Evolutionary conservation across 495 filamentous ascomycete species (phyloP).

Genomic region (Daldinia vernicosa): DNA sequence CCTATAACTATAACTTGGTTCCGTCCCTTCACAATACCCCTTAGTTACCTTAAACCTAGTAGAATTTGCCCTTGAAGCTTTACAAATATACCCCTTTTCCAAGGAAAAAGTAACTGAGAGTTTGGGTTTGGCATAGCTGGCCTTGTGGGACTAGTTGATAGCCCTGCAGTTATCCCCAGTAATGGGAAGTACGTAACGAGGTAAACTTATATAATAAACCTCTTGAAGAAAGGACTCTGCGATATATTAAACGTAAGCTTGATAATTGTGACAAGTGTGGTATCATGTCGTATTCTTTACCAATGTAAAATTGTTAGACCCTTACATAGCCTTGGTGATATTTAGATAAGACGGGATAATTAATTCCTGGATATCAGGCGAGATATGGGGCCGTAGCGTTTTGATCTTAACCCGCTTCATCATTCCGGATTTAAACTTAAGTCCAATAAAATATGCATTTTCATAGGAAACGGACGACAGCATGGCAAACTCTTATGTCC

Average conservation of each 20-base stretch:
- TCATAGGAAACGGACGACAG: neutral
- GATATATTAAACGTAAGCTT: neutral
- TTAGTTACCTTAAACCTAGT: too few relatives aligned
- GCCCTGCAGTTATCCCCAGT: too few relatives aligned
- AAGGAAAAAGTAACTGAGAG: too few relatives aligned
- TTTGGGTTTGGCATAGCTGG: too few relatives aligned
- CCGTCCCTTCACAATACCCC: too few relatives aligned
- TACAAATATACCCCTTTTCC: too few relatives aligned
- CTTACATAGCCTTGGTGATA: neutral
- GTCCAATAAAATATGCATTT: neutral
- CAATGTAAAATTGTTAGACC: neutral
- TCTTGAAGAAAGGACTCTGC: neutral
- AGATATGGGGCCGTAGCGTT: neutral
- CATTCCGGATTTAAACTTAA: slow-evolving; percentile 2
- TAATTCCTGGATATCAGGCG: neutral
- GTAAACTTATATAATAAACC: neutral
- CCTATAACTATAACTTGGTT: too few relatives aligned
- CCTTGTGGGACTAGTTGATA: too few relatives aligned
- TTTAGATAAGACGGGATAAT: neutral
- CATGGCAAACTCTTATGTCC: neutral
- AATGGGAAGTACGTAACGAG: too few relatives aligned
- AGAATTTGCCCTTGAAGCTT: too few relatives aligned
- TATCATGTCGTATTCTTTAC: neutral
- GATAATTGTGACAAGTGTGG: neutral
- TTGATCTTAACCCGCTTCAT: neutral